phyloP scores from a whole-genome alignment of 306 rosid species.

The Vicia sativa region DNA sequence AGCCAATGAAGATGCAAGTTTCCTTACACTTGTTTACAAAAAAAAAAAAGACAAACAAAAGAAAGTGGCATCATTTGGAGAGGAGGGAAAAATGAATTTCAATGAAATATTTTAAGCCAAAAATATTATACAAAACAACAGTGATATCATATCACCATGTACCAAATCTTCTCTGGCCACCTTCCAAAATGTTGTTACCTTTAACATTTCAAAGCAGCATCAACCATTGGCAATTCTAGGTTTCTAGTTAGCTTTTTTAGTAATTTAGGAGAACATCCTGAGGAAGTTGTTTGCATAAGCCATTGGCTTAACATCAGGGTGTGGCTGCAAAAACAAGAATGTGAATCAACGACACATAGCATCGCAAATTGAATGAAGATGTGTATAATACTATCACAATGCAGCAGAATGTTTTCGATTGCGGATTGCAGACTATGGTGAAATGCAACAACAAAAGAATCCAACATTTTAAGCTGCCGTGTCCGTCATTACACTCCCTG shows the following conservation, averaged over 20 bases:
- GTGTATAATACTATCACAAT: not conserved
- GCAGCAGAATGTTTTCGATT: not conserved
- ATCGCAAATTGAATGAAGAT: not conserved
- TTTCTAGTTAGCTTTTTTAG: constrained; percentile 36
- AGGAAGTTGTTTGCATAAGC: constrained; percentile 98
- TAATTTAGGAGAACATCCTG: constrained; percentile 64
- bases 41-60: constrained; percentile 20
- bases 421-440: not conserved
- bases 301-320: constrained; percentile 98
- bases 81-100: constrained; percentile 46
- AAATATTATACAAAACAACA: constrained; percentile 44
- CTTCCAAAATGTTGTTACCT: constrained; percentile 37
- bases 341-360: constrained; percentile 5
- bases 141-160: constrained; percentile 36
- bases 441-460: not conserved
- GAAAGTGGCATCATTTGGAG: constrained; percentile 26
- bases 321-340: constrained; percentile 65
- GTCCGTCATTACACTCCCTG: not conserved
- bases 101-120: constrained; percentile 34
- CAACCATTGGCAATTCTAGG: constrained; percentile 40
- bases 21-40: constrained; percentile 40
- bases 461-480: not conserved
- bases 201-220: constrained; percentile 33
- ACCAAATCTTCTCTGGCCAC: constrained; percentile 34
- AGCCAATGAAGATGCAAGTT: constrained; percentile 33